A percentile compares a stretch with the other conserved stretches of the same genome.
Evolutionary conservation across 1,139 yeast species (phyloP).

Genomic region (Eremothecium sinecaudum): DNA sequence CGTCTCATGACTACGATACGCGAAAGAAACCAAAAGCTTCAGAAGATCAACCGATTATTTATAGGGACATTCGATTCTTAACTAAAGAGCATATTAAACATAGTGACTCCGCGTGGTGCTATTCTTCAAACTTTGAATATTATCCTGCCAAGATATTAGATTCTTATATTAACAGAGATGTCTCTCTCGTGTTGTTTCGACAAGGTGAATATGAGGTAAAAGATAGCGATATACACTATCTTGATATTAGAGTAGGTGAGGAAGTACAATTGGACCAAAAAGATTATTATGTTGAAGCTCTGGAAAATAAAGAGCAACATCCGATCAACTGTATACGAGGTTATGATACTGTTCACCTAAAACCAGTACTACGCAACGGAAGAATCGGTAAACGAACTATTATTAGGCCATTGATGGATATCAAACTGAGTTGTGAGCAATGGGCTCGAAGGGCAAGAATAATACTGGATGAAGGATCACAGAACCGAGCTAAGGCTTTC

Average conservation of each 20-base stretch:
- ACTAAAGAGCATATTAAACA: constrained; percentile 25
- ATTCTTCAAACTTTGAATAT: constrained; percentile 25
- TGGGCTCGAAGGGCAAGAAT: constrained; percentile 25
- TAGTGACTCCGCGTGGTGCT: constrained; percentile 32
- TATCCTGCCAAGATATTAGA: constrained; percentile 31
- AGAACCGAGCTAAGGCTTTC: constrained; percentile 10
- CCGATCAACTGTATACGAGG: constrained; percentile 49
- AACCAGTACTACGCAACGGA: constrained; percentile 24
- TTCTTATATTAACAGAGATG: constrained; percentile 9
- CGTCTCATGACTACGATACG: too few relatives aligned
- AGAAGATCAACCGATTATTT: too few relatives aligned
- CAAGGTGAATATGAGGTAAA: constrained; percentile 15
- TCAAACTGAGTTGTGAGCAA: constrained; percentile 22
- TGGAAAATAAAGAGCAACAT: constrained; percentile 29
- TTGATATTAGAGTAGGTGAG: constrained; percentile 39
- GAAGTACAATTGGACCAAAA: constrained; percentile 26
- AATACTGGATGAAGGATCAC: background rate
- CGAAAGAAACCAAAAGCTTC: background rate
- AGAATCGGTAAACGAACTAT: constrained; percentile 15
- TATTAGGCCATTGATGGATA: constrained; percentile 18
- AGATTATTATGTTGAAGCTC: constrained; percentile 40
- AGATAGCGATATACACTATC: constrained; percentile 23
- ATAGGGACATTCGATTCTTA: too few relatives aligned
- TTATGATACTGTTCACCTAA: constrained; percentile 40
- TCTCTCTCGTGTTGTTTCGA: constrained; percentile 18